Evolutionary conservation across 2,329 filamentous ascomycete genomes (phyloP).

Genomic region (Mycocentrospora acerina): DNA sequence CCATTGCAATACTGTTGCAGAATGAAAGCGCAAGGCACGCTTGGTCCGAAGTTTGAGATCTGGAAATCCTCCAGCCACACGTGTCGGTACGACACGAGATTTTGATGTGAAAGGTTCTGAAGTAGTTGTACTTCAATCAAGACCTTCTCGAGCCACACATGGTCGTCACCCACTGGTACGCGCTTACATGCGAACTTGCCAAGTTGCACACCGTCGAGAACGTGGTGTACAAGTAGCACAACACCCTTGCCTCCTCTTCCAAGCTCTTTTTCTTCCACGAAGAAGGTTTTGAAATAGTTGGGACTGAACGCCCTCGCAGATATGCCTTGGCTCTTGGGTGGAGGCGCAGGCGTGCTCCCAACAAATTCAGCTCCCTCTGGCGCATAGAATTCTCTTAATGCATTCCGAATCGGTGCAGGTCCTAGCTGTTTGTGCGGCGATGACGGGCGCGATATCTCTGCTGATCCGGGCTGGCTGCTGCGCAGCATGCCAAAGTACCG

Average conservation of each 20-base stretch:
- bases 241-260: slow-evolving; percentile 93
- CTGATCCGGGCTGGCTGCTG: slow-evolving; percentile 56
- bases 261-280: slow-evolving; percentile 82
- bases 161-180: slow-evolving; percentile 89
- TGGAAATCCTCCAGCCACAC: slow-evolving; percentile 93
- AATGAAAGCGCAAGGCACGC: slow-evolving; percentile 93
- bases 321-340: slow-evolving; percentile 63
- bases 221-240: slow-evolving; percentile 88
- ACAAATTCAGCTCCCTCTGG: slow-evolving; percentile 54
- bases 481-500: slow-evolving; percentile 95
- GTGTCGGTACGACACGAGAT: slow-evolving; percentile 93
- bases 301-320: slow-evolving; percentile 85
- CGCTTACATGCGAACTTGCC: slow-evolving; percentile 96
- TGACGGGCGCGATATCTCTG: slow-evolving; percentile 48
- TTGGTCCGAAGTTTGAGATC: slow-evolving; percentile 81
- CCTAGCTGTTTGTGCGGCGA: slow-evolving; percentile 52
- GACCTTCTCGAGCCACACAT: slow-evolving; percentile 93
- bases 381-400: slow-evolving; percentile 38
- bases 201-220: slow-evolving; percentile 83
- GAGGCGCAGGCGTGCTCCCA: slow-evolving; percentile 46
- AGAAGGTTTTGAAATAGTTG: slow-evolving; percentile 90
- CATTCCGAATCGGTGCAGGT: slow-evolving; percentile 30
- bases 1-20: slow-evolving; percentile 96
- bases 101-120: slow-evolving; percentile 88
- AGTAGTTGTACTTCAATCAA: slow-evolving; percentile 90